These are phyloP conservation scores for Cornus florida DNA, from an alignment of 148 eudicot species.

Conservation along the genomic window DNA sequence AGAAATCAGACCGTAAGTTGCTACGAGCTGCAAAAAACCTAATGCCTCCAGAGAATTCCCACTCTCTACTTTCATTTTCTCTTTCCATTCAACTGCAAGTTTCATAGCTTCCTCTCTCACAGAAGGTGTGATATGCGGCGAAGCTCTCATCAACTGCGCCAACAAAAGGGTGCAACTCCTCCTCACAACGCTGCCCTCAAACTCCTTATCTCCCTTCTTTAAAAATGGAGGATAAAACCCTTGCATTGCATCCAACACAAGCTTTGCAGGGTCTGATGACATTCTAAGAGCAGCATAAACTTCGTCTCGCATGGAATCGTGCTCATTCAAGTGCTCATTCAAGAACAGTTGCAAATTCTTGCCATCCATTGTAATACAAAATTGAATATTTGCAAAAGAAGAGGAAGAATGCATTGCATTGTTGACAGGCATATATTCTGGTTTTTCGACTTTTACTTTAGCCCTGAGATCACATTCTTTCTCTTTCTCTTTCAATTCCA, in stretches of 20 bases:
- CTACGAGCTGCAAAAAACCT: constrained; percentile 23
- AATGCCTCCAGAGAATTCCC: constrained; percentile 12
- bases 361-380: constrained; percentile 10
- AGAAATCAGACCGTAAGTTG: constrained; percentile 10
- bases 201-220: constrained; percentile 11
- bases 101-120: constrained; percentile 15
- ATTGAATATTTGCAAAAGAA: background rate
- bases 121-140: background rate
- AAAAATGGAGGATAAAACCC: constrained; percentile 6
- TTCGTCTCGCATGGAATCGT: background rate
- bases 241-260: constrained; percentile 25
- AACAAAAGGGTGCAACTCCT: constrained; percentile 17
- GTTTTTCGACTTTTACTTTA: background rate
- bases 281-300: constrained; percentile 7
- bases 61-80: background rate
- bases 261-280: constrained; percentile 22
- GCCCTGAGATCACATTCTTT: background rate
- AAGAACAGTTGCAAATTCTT: constrained; percentile 10
- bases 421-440: background rate
- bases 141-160: constrained; percentile 19
- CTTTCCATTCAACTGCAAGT: constrained; percentile 19
- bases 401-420: background rate
- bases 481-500: background rate
- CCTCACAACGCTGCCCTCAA: background rate
- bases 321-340: constrained; percentile 6